A percentile compares a stretch with the other conserved stretches of the same genome.
Conservation (phyloP, 2,329 filamentous ascomycete genomes). For the Aspergillus tanneri region DNA sequence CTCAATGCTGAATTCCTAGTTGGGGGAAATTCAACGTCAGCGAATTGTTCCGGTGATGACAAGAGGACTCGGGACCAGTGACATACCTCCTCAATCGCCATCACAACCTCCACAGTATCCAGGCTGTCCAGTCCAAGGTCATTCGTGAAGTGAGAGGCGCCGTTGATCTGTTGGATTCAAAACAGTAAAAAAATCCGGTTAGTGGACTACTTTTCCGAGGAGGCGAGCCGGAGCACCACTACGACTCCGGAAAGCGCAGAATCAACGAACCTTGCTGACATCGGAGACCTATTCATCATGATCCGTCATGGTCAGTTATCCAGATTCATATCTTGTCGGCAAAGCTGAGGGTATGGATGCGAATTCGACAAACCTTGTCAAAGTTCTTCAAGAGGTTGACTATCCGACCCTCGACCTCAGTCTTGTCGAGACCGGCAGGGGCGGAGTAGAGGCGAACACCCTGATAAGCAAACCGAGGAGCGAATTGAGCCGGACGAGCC, state of each 20-base stretch:
- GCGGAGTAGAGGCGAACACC: slow-evolving; percentile 84
- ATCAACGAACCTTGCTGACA: slow-evolving; percentile 39
- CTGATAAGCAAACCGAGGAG: slow-evolving; percentile 64
- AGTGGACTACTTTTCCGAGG: not conserved
- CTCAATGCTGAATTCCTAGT: slow-evolving; percentile 81
- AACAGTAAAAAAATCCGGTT: slow-evolving; percentile 20
- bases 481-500: slow-evolving; percentile 60
- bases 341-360: too few relatives aligned
- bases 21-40: slow-evolving; percentile 13
- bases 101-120: slow-evolving; percentile 98
- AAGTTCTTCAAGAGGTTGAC: slow-evolving; percentile 91
- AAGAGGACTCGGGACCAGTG: too few relatives aligned
- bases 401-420: slow-evolving; percentile 88
- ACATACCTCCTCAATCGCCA: slow-evolving; percentile 95
- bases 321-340: not conserved
- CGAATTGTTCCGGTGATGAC: slow-evolving; percentile 9
- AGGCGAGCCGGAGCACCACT: not conserved
- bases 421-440: slow-evolving; percentile 71
- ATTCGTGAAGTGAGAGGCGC: slow-evolving; percentile 87
- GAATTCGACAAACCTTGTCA: slow-evolving; percentile 72
- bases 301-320: slow-evolving; percentile 15
- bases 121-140: slow-evolving; percentile 96
- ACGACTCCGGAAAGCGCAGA: not conserved
- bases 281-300: slow-evolving; percentile 34
- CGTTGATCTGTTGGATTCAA: slow-evolving; percentile 65